Evolutionary conservation across 73 alveolate species (phyloP), one percentile per base, ranked within the genome.

Genomic region (Durusdinium trenchii): DNA sequence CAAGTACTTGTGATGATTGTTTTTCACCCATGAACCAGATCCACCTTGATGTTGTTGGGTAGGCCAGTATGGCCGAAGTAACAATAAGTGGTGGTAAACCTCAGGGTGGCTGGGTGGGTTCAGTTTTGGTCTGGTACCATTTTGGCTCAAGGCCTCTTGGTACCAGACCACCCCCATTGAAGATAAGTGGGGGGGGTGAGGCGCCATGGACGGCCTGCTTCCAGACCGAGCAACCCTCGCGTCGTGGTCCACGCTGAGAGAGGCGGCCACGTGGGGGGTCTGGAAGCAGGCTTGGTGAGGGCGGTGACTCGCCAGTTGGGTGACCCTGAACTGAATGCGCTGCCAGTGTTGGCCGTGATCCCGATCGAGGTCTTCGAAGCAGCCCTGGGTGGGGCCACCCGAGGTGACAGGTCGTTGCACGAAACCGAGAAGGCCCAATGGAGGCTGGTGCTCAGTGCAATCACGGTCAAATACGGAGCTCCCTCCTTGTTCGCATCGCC

Each of bases 381-480:
- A 3, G 69, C 51, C 6, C 30, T 51, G 48, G 46, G 32, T 23
- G 35, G 32, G 20, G 94, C 94, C 9, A 35, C 47, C n/a, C 14
- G 61, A 4, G 94, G 94, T 20, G 28, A 35, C 7, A 0, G 94
- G 0, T n/a, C 20, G 36, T 50, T 50, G 48, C 46, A 23, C 30
- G 73, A 69, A n/a, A 28, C 50, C 50, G 94, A 83, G 16, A 83
- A 51, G 75, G 75, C 75, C 6, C 94, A 83, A 52, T 16, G 46
- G 51, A 18, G 43, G 14, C 35, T 83, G 75, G 1, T 83, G 76
- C 38, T 42, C 36, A 48, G 50, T 7, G 50, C 75, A 32, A 35
- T 83, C 51, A 83, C 51, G 50, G 23, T 28, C 35, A 83, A 50
- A 73, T 83, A 48, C 3, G 93, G 93, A 9, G 42, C 42, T 1